Conservation (phyloP, 345 rosid genomes). For the Schrenkiella parvula region DNA sequence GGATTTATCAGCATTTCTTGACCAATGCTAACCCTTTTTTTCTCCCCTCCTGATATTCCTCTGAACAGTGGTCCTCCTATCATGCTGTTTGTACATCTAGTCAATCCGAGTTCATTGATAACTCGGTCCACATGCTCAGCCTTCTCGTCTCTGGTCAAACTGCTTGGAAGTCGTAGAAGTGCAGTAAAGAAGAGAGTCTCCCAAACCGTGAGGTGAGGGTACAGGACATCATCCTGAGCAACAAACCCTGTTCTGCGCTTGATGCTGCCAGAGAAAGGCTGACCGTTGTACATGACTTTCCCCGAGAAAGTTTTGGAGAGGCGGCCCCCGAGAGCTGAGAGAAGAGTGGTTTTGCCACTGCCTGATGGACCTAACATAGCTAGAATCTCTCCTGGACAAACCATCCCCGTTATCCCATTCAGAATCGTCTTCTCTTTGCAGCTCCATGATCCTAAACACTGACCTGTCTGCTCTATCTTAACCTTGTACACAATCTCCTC, state of each 20-base stretch:
- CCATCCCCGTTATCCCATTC: slow-evolving; percentile 77
- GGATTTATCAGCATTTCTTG: slow-evolving; percentile 99
- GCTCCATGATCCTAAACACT: slow-evolving; percentile 53
- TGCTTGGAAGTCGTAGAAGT: slow-evolving; percentile 74
- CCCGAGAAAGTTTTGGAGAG: slow-evolving; percentile 67
- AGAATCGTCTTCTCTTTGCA: slow-evolving; percentile 72
- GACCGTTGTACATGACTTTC: slow-evolving; percentile 84
- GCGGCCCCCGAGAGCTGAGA: slow-evolving; percentile 96
- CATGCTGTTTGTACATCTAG: slow-evolving; percentile 75
- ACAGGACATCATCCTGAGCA: slow-evolving; percentile 83
- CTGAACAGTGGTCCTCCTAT: slow-evolving; percentile 94
- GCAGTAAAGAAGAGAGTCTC: slow-evolving; percentile 95
- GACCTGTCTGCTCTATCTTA: slow-evolving; percentile 51
- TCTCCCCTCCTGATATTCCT: slow-evolving; percentile 98
- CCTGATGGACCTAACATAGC: slow-evolving; percentile 99
- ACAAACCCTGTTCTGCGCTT: slow-evolving; percentile 89
- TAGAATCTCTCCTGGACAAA: slow-evolving; percentile 85
- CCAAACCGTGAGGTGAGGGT: slow-evolving; percentile 87
- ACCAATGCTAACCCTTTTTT: slow-evolving; percentile 93
- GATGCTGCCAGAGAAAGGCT: slow-evolving; percentile 67
- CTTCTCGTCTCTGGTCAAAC: slow-evolving; percentile 60
- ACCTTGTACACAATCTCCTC: slow-evolving; percentile 91
- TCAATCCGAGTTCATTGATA: slow-evolving; percentile 65
- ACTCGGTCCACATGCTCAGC: slow-evolving; percentile 70
- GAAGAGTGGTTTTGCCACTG: slow-evolving; percentile 97